phyloP scores from a whole-genome alignment of 768 basidiomycete genomes.

The Hysterangium stoloniferum region DNA sequence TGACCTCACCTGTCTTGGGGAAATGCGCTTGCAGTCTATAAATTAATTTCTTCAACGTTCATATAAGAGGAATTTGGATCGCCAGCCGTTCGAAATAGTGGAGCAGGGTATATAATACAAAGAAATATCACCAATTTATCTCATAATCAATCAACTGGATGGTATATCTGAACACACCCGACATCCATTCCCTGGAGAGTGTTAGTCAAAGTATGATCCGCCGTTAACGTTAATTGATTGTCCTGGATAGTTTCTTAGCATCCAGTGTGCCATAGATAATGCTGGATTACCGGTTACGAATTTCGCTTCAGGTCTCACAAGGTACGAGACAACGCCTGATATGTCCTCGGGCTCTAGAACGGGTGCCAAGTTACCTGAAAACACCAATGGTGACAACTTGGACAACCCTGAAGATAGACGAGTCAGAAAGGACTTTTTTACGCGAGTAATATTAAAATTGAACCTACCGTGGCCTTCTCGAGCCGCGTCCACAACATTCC shows the following conservation, averaged over 20 bases:
- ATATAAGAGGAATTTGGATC: neutral
- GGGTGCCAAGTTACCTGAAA: slow-evolving; percentile 9
- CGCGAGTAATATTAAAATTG: neutral
- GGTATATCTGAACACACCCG: neutral
- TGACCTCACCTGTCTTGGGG: too few species aligned
- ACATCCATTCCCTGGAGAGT: too few species aligned
- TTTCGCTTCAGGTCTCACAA: slow-evolving; percentile 24
- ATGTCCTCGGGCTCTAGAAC: slow-evolving; percentile 24
- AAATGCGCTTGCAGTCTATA: too few species aligned
- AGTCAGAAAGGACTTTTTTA: neutral
- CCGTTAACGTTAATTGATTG: slow-evolving; percentile 1
- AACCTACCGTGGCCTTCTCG: neutral
- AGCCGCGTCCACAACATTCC: neutral
- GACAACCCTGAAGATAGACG: neutral
- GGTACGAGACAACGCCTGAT: slow-evolving; percentile 26
- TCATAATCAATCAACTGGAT: too few species aligned
- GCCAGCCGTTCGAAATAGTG: neutral
- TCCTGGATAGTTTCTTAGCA: neutral
- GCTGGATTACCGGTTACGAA: slow-evolving; percentile 26
- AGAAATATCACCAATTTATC: neutral
- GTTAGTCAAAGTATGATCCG: neutral
- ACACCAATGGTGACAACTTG: neutral
- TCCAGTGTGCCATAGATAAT: neutral
- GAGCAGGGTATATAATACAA: slow-evolving; percentile 4
- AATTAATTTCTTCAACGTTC: too few species aligned